These are phyloP conservation scores for Thelonectria olida DNA, from an alignment of 2,329 filamentous ascomycete genomes.

Conservation along the genomic window DNA sequence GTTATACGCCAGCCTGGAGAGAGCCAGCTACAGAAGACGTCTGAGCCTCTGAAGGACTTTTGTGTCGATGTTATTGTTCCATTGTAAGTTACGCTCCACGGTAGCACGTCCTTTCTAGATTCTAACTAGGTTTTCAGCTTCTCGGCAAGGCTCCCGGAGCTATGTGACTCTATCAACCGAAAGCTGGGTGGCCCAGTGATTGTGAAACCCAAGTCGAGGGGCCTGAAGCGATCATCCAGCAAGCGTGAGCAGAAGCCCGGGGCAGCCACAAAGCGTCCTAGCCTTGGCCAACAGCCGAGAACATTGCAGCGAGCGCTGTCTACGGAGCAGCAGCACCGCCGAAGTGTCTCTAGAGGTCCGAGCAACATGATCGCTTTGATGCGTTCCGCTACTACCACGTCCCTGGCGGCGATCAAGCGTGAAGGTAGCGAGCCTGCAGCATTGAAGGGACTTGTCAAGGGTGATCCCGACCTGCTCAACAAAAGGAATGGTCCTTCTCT, in stretches of 20 bases:
- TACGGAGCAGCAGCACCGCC: conserved; percentile 64
- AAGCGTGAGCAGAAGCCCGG: conserved; percentile 62
- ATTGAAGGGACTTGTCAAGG: conserved; percentile 58
- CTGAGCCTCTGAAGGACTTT: conserved; percentile 77
- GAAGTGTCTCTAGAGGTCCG: conserved; percentile 65
- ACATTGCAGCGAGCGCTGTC: conserved; percentile 71
- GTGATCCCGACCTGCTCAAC: conserved; percentile 45
- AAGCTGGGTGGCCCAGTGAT: conserved; percentile 79
- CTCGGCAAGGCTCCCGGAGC: conserved; percentile 76
- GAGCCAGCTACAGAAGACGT: conserved; percentile 50
- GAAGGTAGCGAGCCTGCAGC: conserved; percentile 71
- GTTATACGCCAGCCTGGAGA: conserved; percentile 42
- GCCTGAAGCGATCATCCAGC: conserved; percentile 52
- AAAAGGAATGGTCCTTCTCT: conserved; percentile 52
- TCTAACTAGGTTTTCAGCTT: conserved; percentile 64
- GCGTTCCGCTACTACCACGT: conserved; percentile 73
- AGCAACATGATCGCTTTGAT: conserved; percentile 69
- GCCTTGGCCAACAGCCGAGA: conserved; percentile 52
- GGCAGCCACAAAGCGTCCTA: conserved; percentile 58
- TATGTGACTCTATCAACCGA: conserved; percentile 75
- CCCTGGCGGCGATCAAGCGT: conserved; percentile 70
- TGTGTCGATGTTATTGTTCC: conserved; percentile 83
- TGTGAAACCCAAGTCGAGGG: conserved; percentile 62
- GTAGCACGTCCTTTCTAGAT: not conserved
- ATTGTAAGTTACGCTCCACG: conserved; percentile 64